These are phyloP conservation scores for Solanum hybrid DNA, from an alignment of 305 asterid species.

Conservation along the genomic window DNA sequence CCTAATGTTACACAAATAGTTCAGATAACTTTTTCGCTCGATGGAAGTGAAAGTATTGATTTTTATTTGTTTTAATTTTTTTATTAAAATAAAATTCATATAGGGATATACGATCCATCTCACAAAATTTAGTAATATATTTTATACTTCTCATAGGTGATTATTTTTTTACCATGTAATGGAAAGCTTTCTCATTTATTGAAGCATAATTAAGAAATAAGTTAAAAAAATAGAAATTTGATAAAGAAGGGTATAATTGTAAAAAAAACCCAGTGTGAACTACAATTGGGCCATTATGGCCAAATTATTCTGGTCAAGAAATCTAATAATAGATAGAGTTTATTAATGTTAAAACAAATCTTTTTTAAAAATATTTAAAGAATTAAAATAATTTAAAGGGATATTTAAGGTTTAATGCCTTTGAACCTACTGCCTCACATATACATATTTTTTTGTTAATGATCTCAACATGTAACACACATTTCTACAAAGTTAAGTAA, in stretches of 20 bases:
- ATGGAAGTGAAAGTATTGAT: neutral
- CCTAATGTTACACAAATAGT: neutral
- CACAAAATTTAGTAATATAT: neutral
- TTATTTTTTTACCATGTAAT: too few relatives aligned
- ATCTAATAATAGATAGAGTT: neutral
- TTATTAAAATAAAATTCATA: neutral
- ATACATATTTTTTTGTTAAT: neutral
- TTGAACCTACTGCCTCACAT: neutral
- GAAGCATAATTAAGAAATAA: too few relatives aligned
- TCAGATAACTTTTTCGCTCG: neutral
- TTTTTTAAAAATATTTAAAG: neutral
- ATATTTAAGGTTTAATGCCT: neutral
- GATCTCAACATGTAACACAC: neutral
- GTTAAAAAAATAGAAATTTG: too few relatives aligned
- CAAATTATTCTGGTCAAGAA: neutral
- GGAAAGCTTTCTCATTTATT: too few relatives aligned
- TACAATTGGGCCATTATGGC: neutral
- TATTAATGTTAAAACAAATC: neutral
- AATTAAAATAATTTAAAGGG: neutral
- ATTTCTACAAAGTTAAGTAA: neutral
- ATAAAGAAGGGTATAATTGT: too few relatives aligned
- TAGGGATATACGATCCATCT: neutral
- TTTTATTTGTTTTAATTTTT: too few relatives aligned
- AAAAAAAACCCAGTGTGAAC: neutral
- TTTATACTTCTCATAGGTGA: too few relatives aligned